Evolutionary conservation across 1,139 yeast species (phyloP).

Genomic region (Candida buenavistaensis): DNA sequence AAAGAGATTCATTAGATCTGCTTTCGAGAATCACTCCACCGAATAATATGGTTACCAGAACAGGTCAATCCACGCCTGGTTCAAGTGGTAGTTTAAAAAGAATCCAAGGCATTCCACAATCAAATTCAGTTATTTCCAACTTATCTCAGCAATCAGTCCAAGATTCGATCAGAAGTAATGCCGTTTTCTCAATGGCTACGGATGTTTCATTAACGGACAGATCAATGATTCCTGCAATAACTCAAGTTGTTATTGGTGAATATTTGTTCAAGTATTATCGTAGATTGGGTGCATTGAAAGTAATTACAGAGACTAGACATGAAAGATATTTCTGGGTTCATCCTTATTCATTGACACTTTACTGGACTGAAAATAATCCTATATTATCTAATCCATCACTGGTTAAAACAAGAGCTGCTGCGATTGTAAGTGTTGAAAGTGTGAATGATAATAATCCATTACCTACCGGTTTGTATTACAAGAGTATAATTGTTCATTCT

Average conservation of each 20-base stretch:
- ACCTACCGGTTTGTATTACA: slow-evolving; percentile 87
- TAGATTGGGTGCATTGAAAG: slow-evolving; percentile 69
- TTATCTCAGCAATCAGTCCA: slow-evolving; percentile 30
- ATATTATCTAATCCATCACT: slow-evolving; percentile 67
- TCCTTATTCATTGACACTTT: slow-evolving; percentile 86
- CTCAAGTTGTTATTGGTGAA: slow-evolving; percentile 83
- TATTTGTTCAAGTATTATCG: slow-evolving; percentile 85
- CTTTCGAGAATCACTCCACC: slow-evolving; percentile 21
- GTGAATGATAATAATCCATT: slow-evolving; percentile 84
- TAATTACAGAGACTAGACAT: slow-evolving; percentile 79
- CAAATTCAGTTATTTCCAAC: slow-evolving; percentile 32
- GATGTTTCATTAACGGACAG: slow-evolving; percentile 70
- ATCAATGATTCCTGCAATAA: slow-evolving; percentile 80
- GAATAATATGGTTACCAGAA: slow-evolving; percentile 5
- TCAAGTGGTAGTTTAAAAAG: slow-evolving; percentile 5
- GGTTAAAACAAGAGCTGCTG: slow-evolving; percentile 73
- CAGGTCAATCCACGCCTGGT: slow-evolving; percentile 7
- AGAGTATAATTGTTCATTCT: slow-evolving; percentile 77
- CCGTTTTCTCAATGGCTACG: slow-evolving; percentile 60
- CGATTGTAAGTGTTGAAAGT: slow-evolving; percentile 76
- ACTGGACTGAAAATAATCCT: slow-evolving; percentile 88
- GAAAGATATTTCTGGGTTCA: slow-evolving; percentile 96
- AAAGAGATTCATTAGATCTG: slow-evolving; percentile 11
- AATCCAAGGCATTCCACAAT: slow-evolving; percentile 16
- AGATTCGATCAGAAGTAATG: slow-evolving; percentile 36